Percentiles rank a stretch among this genome's conserved stretches.
Conservation (phyloP, 177 flowering plant genomes). For the Vitis hybrid region DNA sequence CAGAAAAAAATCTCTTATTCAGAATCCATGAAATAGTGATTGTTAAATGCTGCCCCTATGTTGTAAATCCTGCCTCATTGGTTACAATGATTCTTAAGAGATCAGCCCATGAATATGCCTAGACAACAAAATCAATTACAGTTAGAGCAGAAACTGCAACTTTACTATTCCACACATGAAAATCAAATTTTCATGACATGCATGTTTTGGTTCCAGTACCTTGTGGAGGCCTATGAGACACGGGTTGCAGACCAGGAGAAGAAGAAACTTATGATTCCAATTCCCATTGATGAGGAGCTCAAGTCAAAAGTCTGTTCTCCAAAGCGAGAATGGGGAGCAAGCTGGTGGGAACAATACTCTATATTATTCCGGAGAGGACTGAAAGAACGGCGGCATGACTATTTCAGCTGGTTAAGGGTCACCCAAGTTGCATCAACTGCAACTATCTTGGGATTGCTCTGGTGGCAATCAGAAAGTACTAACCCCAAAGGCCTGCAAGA, state of each 20-base stretch:
- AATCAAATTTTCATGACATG: background rate
- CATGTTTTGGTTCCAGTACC: slow-evolving; percentile 51
- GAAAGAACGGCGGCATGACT: slow-evolving; percentile 87
- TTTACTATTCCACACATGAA: background rate
- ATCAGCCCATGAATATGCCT: background rate
- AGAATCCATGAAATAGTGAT: background rate
- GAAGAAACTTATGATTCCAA: slow-evolving; percentile 58
- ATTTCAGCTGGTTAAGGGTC: slow-evolving; percentile 91
- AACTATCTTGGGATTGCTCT: slow-evolving; percentile 76
- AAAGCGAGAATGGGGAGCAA: slow-evolving; percentile 89
- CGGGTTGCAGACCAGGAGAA: slow-evolving; percentile 73
- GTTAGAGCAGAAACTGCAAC: no score
- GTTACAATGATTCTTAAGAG: background rate
- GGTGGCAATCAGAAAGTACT: slow-evolving; percentile 86
- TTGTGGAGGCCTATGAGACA: slow-evolving; percentile 92
- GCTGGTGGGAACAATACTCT: slow-evolving; percentile 81
- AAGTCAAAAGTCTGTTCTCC: slow-evolving; percentile 49
- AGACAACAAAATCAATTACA: background rate
- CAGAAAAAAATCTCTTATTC: background rate
- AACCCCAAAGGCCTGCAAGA: slow-evolving; percentile 67
- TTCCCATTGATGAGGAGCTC: slow-evolving; percentile 64
- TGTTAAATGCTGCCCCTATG: background rate
- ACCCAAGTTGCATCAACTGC: slow-evolving; percentile 90
- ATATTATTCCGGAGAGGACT: slow-evolving; percentile 83
- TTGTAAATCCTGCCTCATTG: background rate